Evolutionary conservation across 768 basidiomycete species (phyloP), one percentile per base, ranked within the genome.

Genomic region (Hemileccinum rubropunctum): DNA sequence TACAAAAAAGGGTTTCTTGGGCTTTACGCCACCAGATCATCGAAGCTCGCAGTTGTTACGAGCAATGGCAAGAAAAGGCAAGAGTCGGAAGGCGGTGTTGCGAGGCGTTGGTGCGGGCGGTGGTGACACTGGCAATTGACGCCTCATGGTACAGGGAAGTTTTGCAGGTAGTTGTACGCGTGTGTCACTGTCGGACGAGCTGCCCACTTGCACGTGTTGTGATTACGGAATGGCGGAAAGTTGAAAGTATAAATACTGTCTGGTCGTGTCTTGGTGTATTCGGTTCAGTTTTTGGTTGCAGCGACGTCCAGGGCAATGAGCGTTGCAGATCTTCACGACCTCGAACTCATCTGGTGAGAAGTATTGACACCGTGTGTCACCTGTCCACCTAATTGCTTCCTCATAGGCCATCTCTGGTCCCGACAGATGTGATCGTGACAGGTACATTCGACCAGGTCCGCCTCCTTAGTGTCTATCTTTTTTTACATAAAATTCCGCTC

Each of bases 371-470:
- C 51, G 53, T 48, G 39, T 34, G 1, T 4, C 40, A 28, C 14
- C 23, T 26, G 9, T 33, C 12, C 23, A 11, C 28, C 52, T 53
- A 33, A 53, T 47, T 53, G 14, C 49, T 50, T 52, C 46, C 44
- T 50, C 15, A 42, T 53, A 88, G 86, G 86, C 85, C 84, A 15
- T 76, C 80, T 54, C 53, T 73, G 27, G 74, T 76, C 42, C 77
- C 84, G 36, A 71, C 61, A 42, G 66, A 72, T 42, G 87, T 89
- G 53, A 76, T 88, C 61, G 79, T 84, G 49, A 88, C 86, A 18
- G 89, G 89, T 33, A 78, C 84, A 27, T 91, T 91, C 64, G 88
- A 91, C 75, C 70, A 85, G 68, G 88, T 88, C 63, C 56, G 81
- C 53, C 26, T 42, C 17, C 28, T n/a, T 23, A 23, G 23, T n/a